Evolutionary conservation across 2,329 filamentous ascomycete genomes (phyloP).

Genomic region (Clonostachys solani): DNA sequence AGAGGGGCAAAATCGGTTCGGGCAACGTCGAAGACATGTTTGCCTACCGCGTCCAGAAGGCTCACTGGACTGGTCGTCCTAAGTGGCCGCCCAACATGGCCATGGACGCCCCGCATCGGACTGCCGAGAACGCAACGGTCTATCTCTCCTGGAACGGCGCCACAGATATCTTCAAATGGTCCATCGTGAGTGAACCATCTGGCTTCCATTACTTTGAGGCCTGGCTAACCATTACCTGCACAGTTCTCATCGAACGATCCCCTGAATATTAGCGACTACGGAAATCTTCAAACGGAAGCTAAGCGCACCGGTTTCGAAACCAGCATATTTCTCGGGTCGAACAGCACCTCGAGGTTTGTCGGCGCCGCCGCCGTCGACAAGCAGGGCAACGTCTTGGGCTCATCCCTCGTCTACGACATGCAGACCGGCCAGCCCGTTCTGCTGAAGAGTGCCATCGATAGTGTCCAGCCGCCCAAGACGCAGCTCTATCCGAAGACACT

Average conservation of each 20-base stretch:
- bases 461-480: slow-evolving; percentile 2
- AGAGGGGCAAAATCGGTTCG: slow-evolving; percentile 14
- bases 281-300: slow-evolving; percentile 12
- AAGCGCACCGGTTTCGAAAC: slow-evolving; percentile 21
- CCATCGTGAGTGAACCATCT: slow-evolving; percentile 12
- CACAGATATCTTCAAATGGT: slow-evolving; percentile 18
- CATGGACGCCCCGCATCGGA: slow-evolving; percentile 13
- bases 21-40: slow-evolving; percentile 15
- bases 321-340: slow-evolving; percentile 8
- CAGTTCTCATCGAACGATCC: slow-evolving; percentile 14
- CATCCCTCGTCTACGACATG: slow-evolving; percentile 17
- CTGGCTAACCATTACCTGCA: slow-evolving; percentile 6
- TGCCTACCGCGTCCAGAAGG: slow-evolving; percentile 18
- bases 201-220: slow-evolving; percentile 1
- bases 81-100: slow-evolving; percentile 19
- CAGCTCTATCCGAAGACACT: not conserved
- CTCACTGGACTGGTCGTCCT: slow-evolving; percentile 17
- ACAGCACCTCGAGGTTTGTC: slow-evolving; percentile 11
- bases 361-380: slow-evolving; percentile 14
- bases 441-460: slow-evolving; percentile 11
- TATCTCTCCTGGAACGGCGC: slow-evolving; percentile 24
- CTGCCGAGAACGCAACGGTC: slow-evolving; percentile 14
- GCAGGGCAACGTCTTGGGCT: slow-evolving; percentile 15
- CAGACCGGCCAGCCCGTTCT: slow-evolving; percentile 13
- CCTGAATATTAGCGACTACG: slow-evolving; percentile 10